Evolutionary conservation across 2,329 filamentous ascomycete genomes (phyloP).

Genomic region (Paecilomyces variotii): DNA sequence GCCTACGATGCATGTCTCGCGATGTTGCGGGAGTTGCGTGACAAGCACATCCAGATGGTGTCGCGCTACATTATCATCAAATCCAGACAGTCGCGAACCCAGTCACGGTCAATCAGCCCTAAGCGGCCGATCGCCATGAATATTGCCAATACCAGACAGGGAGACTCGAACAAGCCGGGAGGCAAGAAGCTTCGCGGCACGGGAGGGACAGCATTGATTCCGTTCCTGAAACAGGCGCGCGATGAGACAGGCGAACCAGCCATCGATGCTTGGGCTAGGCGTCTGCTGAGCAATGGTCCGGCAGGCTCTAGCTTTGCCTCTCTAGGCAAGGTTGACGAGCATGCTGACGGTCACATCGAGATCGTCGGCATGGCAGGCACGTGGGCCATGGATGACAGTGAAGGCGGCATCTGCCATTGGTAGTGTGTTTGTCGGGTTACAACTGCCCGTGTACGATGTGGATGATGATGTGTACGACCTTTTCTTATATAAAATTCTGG

Average conservation of each 20-base stretch:
- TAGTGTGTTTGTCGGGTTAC: conserved; percentile 19
- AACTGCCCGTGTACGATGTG: neutral
- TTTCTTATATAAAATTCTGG: neutral
- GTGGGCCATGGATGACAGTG: conserved; percentile 84
- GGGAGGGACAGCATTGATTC: conserved; percentile 86
- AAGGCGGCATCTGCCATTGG: conserved; percentile 53
- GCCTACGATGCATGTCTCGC: conserved; percentile 88
- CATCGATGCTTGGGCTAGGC: conserved; percentile 58
- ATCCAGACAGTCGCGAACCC: conserved; percentile 63
- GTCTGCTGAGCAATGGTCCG: conserved; percentile 49
- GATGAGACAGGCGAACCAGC: conserved; percentile 94
- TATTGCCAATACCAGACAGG: conserved; percentile 39
- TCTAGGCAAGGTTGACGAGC: conserved; percentile 46
- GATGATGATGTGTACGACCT: neutral
- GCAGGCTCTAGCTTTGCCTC: conserved; percentile 28
- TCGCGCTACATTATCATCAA: conserved; percentile 92
- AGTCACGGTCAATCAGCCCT: conserved; percentile 53
- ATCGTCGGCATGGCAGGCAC: conserved; percentile 69
- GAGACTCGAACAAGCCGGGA: conserved; percentile 21
- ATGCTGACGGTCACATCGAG: conserved; percentile 47
- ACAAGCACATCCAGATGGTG: conserved; percentile 95
- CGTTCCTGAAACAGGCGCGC: conserved; percentile 91
- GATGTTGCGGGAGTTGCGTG: conserved; percentile 69
- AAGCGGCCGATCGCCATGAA: conserved; percentile 46
- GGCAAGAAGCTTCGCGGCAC: conserved; percentile 70